Evolutionary conservation across 73 alveolate genomes (phyloP), one percentile per base, ranked within the genome.

Genomic region (Stentor coeruleus): DNA sequence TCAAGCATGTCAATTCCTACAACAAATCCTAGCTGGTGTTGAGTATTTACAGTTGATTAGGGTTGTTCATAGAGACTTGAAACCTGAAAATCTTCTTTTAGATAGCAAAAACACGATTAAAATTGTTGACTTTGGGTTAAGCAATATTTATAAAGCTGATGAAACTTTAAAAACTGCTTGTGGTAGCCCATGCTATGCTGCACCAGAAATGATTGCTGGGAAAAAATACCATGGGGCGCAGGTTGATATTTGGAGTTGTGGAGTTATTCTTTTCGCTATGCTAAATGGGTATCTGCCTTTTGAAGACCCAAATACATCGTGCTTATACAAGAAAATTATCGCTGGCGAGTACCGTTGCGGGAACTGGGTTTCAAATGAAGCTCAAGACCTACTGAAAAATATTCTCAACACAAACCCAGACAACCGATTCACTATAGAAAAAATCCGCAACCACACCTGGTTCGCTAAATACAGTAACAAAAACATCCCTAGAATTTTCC

Each of bases 131-230:
- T 66, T 66, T 2, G 90, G 90, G n/a, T 49, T 84, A 37, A 77
- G 90, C 55, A 84, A 74, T n/a, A 76, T 76, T 2, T 74, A 84
- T 58, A 74, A 79, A 79, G 2, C 58, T 2, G 90, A 83, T 20
- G 90, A 84, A 35, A 3, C 59, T 58, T 58, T 97, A 38, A 95
- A 91, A 60, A 97, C 99, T 74, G 98, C 99, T 1, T 97, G 99
- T 72, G 99, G 99, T 26, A 86, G 97, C 40, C 99, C 99, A 3
- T 97, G 99, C 76, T 97, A 97, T 89, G 99, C 99, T n/a, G 98
- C 99, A 1, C 99, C 99, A 0, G 99, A 97, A 89, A 92, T 97
- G 95, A 93, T 97, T 2, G 36, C 81, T 38, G 97, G 98, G 3
- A 91, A 93, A 30, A 84, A 89, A 83, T 97, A 97, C 87, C 89